Evolutionary conservation across 345 rosid species (phyloP).

Genomic region (Citropsis articulata): DNA sequence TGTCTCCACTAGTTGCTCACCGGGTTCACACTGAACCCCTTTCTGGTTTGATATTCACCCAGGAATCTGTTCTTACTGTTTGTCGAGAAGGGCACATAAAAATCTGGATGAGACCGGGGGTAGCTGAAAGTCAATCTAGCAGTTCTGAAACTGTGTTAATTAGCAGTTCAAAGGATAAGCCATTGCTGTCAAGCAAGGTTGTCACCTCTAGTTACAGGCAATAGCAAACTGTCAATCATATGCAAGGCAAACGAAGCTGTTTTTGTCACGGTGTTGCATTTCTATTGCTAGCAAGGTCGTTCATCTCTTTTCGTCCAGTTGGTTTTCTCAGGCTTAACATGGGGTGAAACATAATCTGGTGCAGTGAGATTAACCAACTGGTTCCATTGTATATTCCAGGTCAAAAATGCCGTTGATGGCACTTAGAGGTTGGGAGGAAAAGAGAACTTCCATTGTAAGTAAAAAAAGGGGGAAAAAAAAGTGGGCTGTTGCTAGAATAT

Average conservation of each 20-base stretch:
- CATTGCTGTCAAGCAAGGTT: conserved; percentile 51
- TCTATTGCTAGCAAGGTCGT: conserved; percentile 29
- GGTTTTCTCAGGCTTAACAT: conserved; percentile 25
- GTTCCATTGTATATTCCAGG: conserved; percentile 39
- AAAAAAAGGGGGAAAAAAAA: conserved; percentile 16
- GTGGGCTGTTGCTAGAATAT: conserved; percentile 31
- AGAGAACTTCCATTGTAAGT: conserved; percentile 43
- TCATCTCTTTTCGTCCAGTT: conserved; percentile 22
- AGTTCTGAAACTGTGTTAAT: conserved; percentile 51
- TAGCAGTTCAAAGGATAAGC: conserved; percentile 70
- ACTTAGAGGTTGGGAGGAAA: conserved; percentile 33
- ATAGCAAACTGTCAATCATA: conserved; percentile 38
- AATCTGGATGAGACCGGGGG: conserved; percentile 89
- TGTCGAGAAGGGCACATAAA: conserved; percentile 95
- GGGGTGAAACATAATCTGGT: conserved; percentile 24
- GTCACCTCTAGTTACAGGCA: conserved; percentile 63
- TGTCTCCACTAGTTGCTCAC: conserved; percentile 81
- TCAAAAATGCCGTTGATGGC: conserved; percentile 31
- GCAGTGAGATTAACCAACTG: conserved; percentile 33
- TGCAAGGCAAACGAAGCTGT: conserved; percentile 13
- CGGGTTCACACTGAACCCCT: conserved; percentile 95
- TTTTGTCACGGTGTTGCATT: conserved; percentile 24
- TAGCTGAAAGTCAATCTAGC: conserved; percentile 55
- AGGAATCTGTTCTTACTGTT: conserved; percentile 80
- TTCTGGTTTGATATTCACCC: conserved; percentile 85